Evolutionary conservation across 768 basidiomycete genomes (phyloP).

Genomic region (Agaricus sinodeliciosus): DNA sequence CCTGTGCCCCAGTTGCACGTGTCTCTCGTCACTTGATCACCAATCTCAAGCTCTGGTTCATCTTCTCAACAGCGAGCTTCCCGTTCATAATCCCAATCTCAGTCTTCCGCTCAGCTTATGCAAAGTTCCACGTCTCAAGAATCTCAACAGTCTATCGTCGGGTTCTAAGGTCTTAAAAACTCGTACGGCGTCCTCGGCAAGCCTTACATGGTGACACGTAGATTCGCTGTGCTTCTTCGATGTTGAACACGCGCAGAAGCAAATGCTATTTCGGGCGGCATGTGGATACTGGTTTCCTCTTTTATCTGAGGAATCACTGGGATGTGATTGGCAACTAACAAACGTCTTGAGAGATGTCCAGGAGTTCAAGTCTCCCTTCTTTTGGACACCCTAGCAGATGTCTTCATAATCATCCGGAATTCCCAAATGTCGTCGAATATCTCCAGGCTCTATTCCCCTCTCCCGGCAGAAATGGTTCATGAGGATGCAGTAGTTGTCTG

Average conservation of each 20-base stretch:
- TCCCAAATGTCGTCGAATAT: conserved; percentile 60
- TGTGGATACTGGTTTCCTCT: conserved; percentile 1
- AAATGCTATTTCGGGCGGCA: not conserved
- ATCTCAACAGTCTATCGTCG: not conserved
- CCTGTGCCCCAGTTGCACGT: conserved; percentile 20
- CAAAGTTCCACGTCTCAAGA: not conserved
- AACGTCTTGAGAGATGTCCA: too few relatives aligned
- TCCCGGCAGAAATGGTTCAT: conserved; percentile 62
- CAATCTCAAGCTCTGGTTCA: not conserved
- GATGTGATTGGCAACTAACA: not conserved
- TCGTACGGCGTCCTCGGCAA: too few relatives aligned
- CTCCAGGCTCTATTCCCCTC: conserved; percentile 47
- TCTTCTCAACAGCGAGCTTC: too few relatives aligned
- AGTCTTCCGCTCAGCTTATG: not conserved
- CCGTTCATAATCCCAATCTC: not conserved
- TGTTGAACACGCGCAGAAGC: too few relatives aligned
- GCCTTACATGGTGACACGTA: too few relatives aligned
- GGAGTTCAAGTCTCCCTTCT: too few relatives aligned
- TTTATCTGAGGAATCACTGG: conserved; percentile 4
- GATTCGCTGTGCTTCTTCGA: not conserved
- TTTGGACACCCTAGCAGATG: conserved; percentile 31
- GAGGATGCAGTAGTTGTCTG: conserved; percentile 68
- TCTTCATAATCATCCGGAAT: conserved; percentile 76
- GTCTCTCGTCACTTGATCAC: conserved; percentile 24
- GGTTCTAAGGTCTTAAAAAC: not conserved